A percentile compares a stretch with the other conserved stretches of the same genome.
Evolutionary conservation across 768 basidiomycete genomes (phyloP).

Genomic region (Cubamyces lactineus): DNA sequence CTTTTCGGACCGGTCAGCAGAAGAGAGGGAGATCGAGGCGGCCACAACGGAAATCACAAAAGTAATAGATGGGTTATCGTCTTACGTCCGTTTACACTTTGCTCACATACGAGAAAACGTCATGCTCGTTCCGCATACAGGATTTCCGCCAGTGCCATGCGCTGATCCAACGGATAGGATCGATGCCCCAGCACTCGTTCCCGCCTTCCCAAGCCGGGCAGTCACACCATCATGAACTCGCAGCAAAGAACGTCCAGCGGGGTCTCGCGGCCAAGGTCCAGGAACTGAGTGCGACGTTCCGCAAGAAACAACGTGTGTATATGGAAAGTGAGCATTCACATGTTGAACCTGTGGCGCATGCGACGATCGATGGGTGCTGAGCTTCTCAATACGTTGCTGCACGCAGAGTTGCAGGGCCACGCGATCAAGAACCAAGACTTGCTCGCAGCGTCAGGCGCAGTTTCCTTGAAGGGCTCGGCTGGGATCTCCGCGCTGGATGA

Average conservation of each 20-base stretch:
- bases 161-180: constrained; percentile 77
- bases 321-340: constrained; percentile 83
- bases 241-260: constrained; percentile 93
- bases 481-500: constrained; percentile 86
- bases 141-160: constrained; percentile 46
- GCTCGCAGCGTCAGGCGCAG: constrained; percentile 84
- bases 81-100: background rate
- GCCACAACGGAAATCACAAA: constrained; percentile 88
- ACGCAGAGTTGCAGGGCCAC: constrained; percentile 90
- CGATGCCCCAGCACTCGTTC: constrained; percentile 60
- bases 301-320: constrained; percentile 98
- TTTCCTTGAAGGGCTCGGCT: constrained; percentile 81
- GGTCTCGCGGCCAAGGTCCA: constrained; percentile 96
- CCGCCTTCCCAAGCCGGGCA: constrained; percentile 53
- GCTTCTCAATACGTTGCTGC: constrained; percentile 18
- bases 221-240: constrained; percentile 56
- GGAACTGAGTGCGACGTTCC: constrained; percentile 86
- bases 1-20: constrained; percentile 91
- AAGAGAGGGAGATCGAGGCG: constrained; percentile 92
- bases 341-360: background rate
- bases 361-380: constrained; percentile 21
- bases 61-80: constrained; percentile 45
- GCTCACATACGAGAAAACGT: constrained; percentile 6
- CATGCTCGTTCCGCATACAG: constrained; percentile 27
- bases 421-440: constrained; percentile 97